Percentiles rank a stretch among this genome's conserved stretches.
These are phyloP conservation scores for Claviceps sp. DNA, from an alignment of 2,329 filamentous ascomycete species.

Conservation along the genomic window DNA sequence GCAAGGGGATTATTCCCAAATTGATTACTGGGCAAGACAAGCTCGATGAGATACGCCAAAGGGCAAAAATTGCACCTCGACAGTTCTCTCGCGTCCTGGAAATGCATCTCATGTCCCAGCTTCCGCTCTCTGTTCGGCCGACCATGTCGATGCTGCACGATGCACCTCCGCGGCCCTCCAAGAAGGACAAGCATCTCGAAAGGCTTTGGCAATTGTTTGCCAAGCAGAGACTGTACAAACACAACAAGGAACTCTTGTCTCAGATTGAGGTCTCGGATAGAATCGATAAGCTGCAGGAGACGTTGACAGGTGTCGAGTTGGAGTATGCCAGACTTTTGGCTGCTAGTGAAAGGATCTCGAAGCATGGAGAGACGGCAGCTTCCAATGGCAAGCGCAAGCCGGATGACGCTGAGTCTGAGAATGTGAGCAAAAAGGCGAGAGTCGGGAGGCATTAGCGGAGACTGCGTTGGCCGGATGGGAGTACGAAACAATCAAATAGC, in stretches of 20 bases:
- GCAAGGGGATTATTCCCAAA: slow-evolving; percentile 30
- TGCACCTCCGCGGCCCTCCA: slow-evolving; percentile 30
- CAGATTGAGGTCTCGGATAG: slow-evolving; percentile 57
- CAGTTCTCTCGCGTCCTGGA: slow-evolving; percentile 66
- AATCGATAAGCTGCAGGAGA: slow-evolving; percentile 58
- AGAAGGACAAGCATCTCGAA: slow-evolving; percentile 48
- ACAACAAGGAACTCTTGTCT: slow-evolving; percentile 58
- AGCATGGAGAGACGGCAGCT: slow-evolving; percentile 11
- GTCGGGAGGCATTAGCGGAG: slow-evolving; percentile 19
- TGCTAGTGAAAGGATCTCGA: slow-evolving; percentile 26
- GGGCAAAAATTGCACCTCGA: slow-evolving; percentile 60
- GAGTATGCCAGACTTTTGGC: slow-evolving; percentile 58
- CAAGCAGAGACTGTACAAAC: slow-evolving; percentile 65
- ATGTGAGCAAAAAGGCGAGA: slow-evolving; percentile 32
- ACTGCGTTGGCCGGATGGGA: background rate
- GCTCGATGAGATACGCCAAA: slow-evolving; percentile 42
- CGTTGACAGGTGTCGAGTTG: slow-evolving; percentile 52
- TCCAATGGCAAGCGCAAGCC: slow-evolving; percentile 35
- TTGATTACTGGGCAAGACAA: slow-evolving; percentile 45
- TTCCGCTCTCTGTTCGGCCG: slow-evolving; percentile 44
- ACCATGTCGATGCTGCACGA: slow-evolving; percentile 26
- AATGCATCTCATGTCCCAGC: slow-evolving; percentile 55
- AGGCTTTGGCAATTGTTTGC: slow-evolving; percentile 60
- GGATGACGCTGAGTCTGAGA: slow-evolving; percentile 14
- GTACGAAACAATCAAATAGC: background rate